Conservation (phyloP, 2,329 filamentous ascomycete species). For the Penicillium sp. region DNA sequence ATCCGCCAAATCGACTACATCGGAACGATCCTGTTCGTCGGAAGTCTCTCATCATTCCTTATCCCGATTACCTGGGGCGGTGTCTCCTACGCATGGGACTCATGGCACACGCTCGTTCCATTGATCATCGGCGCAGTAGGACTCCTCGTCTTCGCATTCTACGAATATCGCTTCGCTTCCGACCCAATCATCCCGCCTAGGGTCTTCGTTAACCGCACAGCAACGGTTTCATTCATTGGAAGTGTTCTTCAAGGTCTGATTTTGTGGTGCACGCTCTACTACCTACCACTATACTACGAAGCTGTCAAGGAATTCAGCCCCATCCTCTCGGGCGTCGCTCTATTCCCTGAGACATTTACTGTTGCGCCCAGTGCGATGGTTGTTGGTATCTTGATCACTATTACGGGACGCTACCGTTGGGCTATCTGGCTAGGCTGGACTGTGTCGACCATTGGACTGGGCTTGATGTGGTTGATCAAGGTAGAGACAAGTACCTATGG, state of each 20-base stretch:
- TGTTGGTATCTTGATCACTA: conserved; percentile 49
- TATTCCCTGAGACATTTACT: conserved; percentile 62
- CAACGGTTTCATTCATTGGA: conserved; percentile 52
- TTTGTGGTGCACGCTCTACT: conserved; percentile 56
- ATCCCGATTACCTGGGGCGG: conserved; percentile 66
- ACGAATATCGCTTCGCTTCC: conserved; percentile 52
- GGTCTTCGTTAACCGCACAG: conserved; percentile 49
- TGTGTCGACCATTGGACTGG: conserved; percentile 59
- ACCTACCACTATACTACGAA: conserved; percentile 48
- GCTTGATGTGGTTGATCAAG: conserved; percentile 42
- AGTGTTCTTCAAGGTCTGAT: conserved; percentile 58
- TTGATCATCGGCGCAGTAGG: conserved; percentile 56
- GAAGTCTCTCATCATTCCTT: conserved; percentile 58
- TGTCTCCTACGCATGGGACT: conserved; percentile 64
- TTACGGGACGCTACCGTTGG: conserved; percentile 61
- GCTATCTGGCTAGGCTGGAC: conserved; percentile 63
- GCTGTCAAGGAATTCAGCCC: conserved; percentile 55
- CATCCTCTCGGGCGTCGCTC: conserved; percentile 56
- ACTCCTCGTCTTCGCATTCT: conserved; percentile 55
- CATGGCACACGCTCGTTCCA: conserved; percentile 63
- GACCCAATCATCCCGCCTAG: conserved; percentile 52
- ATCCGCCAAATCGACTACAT: conserved; percentile 62
- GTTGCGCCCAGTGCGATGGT: conserved; percentile 62
- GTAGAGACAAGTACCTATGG: conserved; percentile 50
- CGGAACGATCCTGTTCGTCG: conserved; percentile 62